Evolutionary conservation across 345 rosid genomes (phyloP).

Genomic region (Physaria fendleri): DNA sequence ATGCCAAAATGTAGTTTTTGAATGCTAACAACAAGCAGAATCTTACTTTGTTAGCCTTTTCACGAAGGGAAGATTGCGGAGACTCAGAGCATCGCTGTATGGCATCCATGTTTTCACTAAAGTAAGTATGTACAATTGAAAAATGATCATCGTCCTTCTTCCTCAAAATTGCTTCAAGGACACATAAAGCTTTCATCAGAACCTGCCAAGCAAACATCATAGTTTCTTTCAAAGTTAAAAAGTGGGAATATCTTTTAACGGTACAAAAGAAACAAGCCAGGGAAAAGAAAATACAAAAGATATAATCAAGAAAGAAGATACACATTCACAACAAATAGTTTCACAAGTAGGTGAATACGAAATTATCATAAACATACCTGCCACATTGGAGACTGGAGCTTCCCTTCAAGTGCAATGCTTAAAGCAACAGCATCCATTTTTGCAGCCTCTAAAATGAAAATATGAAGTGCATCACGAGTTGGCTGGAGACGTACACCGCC

Average conservation of each 20-base stretch:
- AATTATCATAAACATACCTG: slow-evolving; percentile 46
- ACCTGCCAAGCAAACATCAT: slow-evolving; percentile 43
- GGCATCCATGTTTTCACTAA: slow-evolving; percentile 58
- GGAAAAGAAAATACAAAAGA: neutral
- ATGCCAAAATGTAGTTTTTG: neutral
- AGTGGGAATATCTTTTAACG: neutral
- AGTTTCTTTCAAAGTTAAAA: neutral
- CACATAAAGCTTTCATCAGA: slow-evolving; percentile 86
- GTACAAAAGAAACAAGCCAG: slow-evolving; percentile 1
- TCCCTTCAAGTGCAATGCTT: slow-evolving; percentile 71
- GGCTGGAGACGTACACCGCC: slow-evolving; percentile 98
- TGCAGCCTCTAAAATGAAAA: slow-evolving; percentile 76
- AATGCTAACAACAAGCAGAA: slow-evolving; percentile 10
- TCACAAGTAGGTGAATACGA: neutral
- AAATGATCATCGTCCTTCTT: slow-evolving; percentile 66
- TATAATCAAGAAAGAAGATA: neutral
- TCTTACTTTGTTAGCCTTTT: slow-evolving; percentile 76
- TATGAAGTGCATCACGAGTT: slow-evolving; percentile 85
- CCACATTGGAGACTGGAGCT: slow-evolving; percentile 90
- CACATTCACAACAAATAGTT: neutral
- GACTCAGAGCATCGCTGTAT: slow-evolving; percentile 69
- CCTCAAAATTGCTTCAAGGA: slow-evolving; percentile 85
- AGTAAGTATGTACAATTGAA: slow-evolving; percentile 58
- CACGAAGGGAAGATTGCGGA: slow-evolving; percentile 86
- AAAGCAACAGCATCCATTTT: slow-evolving; percentile 71